Evolutionary conservation across 495 filamentous ascomycete species (phyloP).

Genomic region (Neohortaea acidophila): DNA sequence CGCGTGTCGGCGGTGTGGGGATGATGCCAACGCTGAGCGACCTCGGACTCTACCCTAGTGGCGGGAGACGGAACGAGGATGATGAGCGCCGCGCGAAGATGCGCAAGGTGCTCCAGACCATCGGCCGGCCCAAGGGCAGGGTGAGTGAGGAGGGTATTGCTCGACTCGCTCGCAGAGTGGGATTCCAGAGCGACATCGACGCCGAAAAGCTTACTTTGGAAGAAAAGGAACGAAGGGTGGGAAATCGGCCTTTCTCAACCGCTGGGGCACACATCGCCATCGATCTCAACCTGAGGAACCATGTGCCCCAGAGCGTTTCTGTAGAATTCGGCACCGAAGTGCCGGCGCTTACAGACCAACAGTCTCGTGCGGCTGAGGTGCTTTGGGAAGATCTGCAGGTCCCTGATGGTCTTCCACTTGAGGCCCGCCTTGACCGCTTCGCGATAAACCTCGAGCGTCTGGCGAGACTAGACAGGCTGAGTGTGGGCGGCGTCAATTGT

Average conservation of each 20-base stretch:
- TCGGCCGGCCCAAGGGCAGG: conserved; percentile 26
- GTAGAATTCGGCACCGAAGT: conserved; percentile 33
- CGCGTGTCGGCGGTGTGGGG: conserved; percentile 15
- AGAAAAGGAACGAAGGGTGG: conserved; percentile 55
- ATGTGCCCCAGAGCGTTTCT: conserved; percentile 32
- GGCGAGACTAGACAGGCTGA: conserved; percentile 63
- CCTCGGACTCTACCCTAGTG: conserved; percentile 11
- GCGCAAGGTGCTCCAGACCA: conserved; percentile 36
- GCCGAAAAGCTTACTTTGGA: conserved; percentile 25
- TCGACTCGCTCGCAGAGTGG: conserved; percentile 53
- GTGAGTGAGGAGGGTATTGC: conserved; percentile 76
- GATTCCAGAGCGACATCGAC: conserved; percentile 33
- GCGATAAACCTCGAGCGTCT: conserved; percentile 67
- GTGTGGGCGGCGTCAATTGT: conserved; percentile 62
- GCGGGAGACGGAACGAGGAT: conserved; percentile 29
- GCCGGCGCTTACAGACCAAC: conserved; percentile 30
- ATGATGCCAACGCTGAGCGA: conserved; percentile 21
- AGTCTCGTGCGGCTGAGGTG: conserved; percentile 36
- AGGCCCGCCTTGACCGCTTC: conserved; percentile 54
- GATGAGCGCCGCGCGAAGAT: conserved; percentile 43
- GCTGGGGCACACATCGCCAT: conserved; percentile 49
- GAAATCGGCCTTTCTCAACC: conserved; percentile 43
- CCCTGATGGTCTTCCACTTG: conserved; percentile 29
- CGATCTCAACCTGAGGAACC: conserved; percentile 36
- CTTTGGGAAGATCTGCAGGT: conserved; percentile 37